phyloP scores from a whole-genome alignment of 257 asterid species.

The Solanum sitiens region DNA sequence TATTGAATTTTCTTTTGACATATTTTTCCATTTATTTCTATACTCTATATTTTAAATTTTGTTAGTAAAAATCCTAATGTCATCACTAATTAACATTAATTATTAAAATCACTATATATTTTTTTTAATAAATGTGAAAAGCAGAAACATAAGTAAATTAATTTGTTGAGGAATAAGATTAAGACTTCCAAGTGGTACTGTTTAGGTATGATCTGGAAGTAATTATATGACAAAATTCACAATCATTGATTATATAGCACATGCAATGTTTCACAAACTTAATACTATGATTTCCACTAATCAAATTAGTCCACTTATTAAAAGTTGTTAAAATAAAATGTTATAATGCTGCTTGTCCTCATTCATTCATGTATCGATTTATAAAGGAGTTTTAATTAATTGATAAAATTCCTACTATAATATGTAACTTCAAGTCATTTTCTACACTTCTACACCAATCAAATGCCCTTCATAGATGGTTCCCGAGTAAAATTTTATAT shows the following conservation, averaged over 20 bases:
- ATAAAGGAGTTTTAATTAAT: not conserved
- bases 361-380: not conserved
- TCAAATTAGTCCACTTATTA: not conserved
- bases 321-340: not conserved
- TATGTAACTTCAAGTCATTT: not conserved
- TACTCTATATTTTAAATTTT: not conserved
- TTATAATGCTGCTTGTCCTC: not conserved
- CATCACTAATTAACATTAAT: not conserved
- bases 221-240: not conserved
- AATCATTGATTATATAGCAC: not conserved
- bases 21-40: not conserved
- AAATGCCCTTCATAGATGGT: not conserved
- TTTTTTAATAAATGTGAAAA: not conserved
- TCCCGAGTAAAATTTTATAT: not conserved
- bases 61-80: not conserved
- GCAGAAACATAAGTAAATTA: not conserved
- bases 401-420: not conserved
- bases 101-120: not conserved
- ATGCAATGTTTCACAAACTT: not conserved
- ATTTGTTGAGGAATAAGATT: not conserved
- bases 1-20: too few species aligned
- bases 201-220: not conserved
- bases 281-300: not conserved
- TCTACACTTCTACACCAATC: not conserved
- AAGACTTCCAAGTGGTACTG: not conserved